Base-by-base conservation (phyloP, 2,329 filamentous ascomycete species). In the Dothiorella sarmentorum region DNA sequence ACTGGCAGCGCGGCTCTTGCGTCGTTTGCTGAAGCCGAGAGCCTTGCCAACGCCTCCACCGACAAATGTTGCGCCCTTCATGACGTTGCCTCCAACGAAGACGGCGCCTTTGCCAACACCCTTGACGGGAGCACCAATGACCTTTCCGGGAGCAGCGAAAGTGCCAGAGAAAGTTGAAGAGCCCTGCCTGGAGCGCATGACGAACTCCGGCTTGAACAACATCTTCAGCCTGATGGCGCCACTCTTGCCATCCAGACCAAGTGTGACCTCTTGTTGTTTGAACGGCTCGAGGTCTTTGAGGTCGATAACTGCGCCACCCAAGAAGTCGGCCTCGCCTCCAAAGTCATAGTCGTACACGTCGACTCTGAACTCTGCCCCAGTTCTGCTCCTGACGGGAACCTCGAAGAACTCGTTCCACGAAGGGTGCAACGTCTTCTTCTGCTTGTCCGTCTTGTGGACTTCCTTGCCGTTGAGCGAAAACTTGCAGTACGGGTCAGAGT, bases 341-440 rank as follows among this genome's bases (percentile, higher is more conserved):
- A 97, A 96, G 72, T 99, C 94, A 84, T 93, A 99, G 70, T 99
- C 94, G 71, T 87, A 96, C 2, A 97, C 86, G 58, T 90, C 89
- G 67, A 91, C 85, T 29, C 81, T 82, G 75, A 99, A 94, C 24
- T 94, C 84, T 35, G 92, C 89, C 0, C 82, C 91, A 15, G 91
- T 96, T 60, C 94, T 84, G 13, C 91, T 96, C 17, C 90, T 86
- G 55, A 99, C 79, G 1, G 86, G 80, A 0, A 90, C 81, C 72
- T 97, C 92, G 68, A 99, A 99, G 73, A 86, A 92, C 71, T 99
- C 94, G 69, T 97, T 97, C 95, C 95, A 99, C 0, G 85, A 83
- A 0, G 94, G 94, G 65, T 94, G 87, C 3, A 99, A 82, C 0
- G 94, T 97, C 83, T 99, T 99, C 84, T 97, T 99, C 72, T 93